Conservation (phyloP, 2,329 filamentous ascomycete species). For the Ophiostoma novo-ulmi region DNA sequence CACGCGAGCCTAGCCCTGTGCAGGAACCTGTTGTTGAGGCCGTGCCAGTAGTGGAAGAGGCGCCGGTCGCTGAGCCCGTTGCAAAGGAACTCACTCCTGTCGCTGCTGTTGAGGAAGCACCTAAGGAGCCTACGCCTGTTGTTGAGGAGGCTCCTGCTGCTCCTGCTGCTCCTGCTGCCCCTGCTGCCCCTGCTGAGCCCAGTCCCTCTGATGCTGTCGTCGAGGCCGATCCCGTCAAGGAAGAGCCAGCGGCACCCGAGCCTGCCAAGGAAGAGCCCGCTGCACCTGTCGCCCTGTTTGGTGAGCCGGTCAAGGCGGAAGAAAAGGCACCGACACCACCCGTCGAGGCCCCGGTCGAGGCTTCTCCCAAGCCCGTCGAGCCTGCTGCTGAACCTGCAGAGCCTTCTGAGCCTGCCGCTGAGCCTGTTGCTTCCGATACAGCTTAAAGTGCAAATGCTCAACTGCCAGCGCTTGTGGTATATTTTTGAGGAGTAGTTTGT, state of each 20-base stretch:
- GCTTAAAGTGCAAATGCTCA: not conserved
- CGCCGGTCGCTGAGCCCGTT: not conserved
- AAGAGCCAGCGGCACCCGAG: not conserved
- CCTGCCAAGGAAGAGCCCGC: constrained; percentile 2
- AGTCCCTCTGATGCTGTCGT: not conserved
- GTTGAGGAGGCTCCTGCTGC: not conserved
- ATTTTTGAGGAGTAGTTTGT: not conserved
- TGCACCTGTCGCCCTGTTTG: not conserved
- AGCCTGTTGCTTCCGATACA: not conserved
- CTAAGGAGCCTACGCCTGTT: not conserved
- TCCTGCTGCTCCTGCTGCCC: not conserved
- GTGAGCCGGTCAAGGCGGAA: not conserved
- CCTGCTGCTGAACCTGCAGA: not conserved
- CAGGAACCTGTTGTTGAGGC: not conserved
- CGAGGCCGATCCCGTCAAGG: not conserved
- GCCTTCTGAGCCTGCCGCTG: not conserved
- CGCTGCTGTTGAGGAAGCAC: constrained; percentile 5
- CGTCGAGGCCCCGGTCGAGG: not conserved
- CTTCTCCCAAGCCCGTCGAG: not conserved
- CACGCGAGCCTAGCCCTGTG: not conserved
- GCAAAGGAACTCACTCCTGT: not conserved
- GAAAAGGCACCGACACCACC: not conserved
- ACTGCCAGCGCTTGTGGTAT: not conserved
- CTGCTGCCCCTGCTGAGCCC: not conserved
- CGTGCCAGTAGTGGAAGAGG: not conserved